Evolutionary conservation across 164 flowering plant genomes (phyloP).

Genomic region (Kalanchoe fedtschenkoi): DNA sequence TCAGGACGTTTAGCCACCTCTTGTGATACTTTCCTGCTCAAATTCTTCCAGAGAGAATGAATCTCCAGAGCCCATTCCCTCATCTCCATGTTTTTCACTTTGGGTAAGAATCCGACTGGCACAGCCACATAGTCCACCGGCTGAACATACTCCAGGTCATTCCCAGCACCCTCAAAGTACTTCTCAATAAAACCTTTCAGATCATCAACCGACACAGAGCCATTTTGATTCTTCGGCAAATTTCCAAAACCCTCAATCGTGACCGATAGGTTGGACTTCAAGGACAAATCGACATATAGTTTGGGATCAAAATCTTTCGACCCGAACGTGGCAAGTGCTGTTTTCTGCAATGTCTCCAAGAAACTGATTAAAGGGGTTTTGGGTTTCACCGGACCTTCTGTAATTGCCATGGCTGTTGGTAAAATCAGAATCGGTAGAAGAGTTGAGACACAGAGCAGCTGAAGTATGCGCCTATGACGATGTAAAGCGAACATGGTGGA

Average conservation of each 20-base stretch:
- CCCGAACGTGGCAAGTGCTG: constrained; percentile 50
- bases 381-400: background rate
- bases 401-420: background rate
- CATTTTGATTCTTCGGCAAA: constrained; percentile 27
- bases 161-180: constrained; percentile 52
- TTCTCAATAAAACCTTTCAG: constrained; percentile 30
- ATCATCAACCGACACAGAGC: constrained; percentile 25
- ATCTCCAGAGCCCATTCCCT: constrained; percentile 79
- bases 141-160: constrained; percentile 40
- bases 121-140: constrained; percentile 54
- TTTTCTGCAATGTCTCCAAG: constrained; percentile 46
- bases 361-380: constrained; percentile 38
- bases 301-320: constrained; percentile 59
- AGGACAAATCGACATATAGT: constrained; percentile 54
- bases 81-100: constrained; percentile 39
- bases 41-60: constrained; percentile 76
- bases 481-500: background rate
- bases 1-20: constrained; percentile 35
- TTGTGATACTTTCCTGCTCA: constrained; percentile 56
- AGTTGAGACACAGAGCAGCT: background rate
- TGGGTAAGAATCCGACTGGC: constrained; percentile 61
- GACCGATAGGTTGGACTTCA: constrained; percentile 32
- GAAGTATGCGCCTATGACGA: background rate
- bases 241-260: constrained; percentile 35
- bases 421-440: background rate